Percentiles rank a stretch among this genome's conserved stretches.
Conservation (phyloP, 208 protist genomes). For the Trichomonas tenax region DNA sequence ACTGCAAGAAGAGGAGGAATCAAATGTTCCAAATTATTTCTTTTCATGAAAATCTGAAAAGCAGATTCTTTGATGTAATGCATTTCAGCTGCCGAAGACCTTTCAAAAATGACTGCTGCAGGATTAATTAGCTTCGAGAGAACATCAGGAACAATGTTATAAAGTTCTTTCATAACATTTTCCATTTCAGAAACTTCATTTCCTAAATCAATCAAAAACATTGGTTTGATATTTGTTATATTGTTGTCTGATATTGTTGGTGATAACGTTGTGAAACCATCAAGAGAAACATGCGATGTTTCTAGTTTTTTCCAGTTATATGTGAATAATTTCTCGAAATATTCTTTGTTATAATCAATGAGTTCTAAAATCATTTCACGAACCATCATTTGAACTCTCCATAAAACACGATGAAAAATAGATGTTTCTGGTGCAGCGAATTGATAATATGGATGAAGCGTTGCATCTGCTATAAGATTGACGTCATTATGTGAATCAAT, state of each 20-base stretch:
- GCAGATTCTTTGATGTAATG: background rate
- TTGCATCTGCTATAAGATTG: background rate
- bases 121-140: background rate
- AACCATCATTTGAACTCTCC: background rate
- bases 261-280: background rate
- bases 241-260: background rate
- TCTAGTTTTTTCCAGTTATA: background rate
- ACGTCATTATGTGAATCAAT: background rate
- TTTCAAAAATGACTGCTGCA: background rate
- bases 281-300: background rate
- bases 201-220: background rate
- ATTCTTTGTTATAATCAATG: background rate
- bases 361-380: background rate
- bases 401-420: background rate
- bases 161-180: background rate
- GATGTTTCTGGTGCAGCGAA: background rate
- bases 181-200: background rate
- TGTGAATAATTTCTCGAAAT: background rate
- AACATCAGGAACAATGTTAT: background rate
- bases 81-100: background rate
- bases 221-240: background rate
- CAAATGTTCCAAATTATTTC: background rate
- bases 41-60: background rate
- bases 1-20: background rate
- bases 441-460: background rate